Base-by-base conservation (phyloP, 108 stramenopile genomes). In the Parmales sp. region DNA sequence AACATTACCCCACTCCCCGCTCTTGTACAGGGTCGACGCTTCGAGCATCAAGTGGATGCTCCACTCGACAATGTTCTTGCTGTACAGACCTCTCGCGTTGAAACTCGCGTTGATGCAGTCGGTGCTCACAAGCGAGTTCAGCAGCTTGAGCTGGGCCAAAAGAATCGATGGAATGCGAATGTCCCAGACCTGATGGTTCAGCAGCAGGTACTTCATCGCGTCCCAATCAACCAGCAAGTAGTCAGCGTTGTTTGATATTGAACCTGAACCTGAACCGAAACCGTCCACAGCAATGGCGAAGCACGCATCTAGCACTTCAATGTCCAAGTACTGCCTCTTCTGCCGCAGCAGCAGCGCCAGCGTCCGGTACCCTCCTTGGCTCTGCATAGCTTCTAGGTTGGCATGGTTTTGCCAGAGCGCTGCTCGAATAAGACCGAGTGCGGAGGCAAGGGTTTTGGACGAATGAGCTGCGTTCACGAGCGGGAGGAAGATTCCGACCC, bases 121-220 rank as follows among this genome's bases (percentile, higher is more conserved):
- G 41, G 86, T 85, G 11, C 74, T 78, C 39, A 92, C 91, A 11
- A 92, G 79, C 38, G 85, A 79, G 70, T 90, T 92, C 44, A 90
- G 71, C 18, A 86, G 78, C 20, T 82, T 75, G 20, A 92, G 74
- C 36, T 88, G 72, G 36, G 87, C 75, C n/a, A 88, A 60, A 7
- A 89, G 87, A 28, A 92, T 69, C 20, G 89, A 88, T 22, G 85
- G 83, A 29, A 79, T 75, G 25, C 78, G 76, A 44, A 89, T 51
- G 68, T 89, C 88, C 91, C 91, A 92, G 18, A 92, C 88, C 76
- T 90, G 88, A 49, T 92, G 91, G 67, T 92, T 92, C 37, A 90
- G 75, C 23, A 92, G 74, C 5, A 92, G 75, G 43, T 88, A 86
- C 72, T 90, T 92, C 88, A 92, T 87, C 23, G 91, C 91, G 72